These are phyloP conservation scores for Friedmanniomyces endolithicus DNA, from an alignment of 495 filamentous ascomycete genomes.

Conservation along the genomic window DNA sequence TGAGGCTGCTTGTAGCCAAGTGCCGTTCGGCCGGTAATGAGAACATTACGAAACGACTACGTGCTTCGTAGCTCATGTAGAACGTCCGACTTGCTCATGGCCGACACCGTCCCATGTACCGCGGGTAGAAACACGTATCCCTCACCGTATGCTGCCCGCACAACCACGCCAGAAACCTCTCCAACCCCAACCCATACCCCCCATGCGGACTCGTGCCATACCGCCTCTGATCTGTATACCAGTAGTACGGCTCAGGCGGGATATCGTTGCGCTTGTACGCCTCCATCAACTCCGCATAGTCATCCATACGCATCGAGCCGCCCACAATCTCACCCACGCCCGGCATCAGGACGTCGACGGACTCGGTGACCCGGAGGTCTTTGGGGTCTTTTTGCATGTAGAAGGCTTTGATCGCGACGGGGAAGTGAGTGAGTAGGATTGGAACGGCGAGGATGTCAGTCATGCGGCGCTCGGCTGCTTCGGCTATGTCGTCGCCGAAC, in stretches of 20 bases:
- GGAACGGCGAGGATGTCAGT: constrained; percentile 89
- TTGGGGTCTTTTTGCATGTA: constrained; percentile 91
- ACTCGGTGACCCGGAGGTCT: constrained; percentile 86
- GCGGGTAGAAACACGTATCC: constrained; percentile 80
- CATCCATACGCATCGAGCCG: constrained; percentile 90
- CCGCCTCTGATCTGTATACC: constrained; percentile 98
- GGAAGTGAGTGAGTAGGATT: constrained; percentile 96
- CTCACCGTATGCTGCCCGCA: constrained; percentile 83
- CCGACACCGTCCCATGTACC: constrained; percentile 88
- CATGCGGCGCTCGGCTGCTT: constrained; percentile 94
- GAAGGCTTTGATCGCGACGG: constrained; percentile 94
- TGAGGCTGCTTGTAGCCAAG: too few species aligned
- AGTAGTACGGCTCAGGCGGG: constrained; percentile 80
- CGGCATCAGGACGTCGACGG: constrained; percentile 91
- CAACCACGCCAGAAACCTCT: constrained; percentile 95
- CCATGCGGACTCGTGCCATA: constrained; percentile 92
- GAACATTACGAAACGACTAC: too few species aligned
- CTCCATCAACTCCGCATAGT: constrained; percentile 80
- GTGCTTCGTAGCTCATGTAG: too few species aligned
- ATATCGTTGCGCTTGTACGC: constrained; percentile 84
- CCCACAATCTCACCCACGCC: constrained; percentile 96
- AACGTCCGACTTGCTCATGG: constrained; percentile 39
- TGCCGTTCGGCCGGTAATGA: too few species aligned
- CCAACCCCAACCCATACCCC: constrained; percentile 87
- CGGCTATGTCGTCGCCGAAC: constrained; percentile 96